Evolutionary conservation across 1,139 yeast genomes (phyloP), one percentile per base, ranked within the genome.

Genomic region (Scheffersomyces quercinus): DNA sequence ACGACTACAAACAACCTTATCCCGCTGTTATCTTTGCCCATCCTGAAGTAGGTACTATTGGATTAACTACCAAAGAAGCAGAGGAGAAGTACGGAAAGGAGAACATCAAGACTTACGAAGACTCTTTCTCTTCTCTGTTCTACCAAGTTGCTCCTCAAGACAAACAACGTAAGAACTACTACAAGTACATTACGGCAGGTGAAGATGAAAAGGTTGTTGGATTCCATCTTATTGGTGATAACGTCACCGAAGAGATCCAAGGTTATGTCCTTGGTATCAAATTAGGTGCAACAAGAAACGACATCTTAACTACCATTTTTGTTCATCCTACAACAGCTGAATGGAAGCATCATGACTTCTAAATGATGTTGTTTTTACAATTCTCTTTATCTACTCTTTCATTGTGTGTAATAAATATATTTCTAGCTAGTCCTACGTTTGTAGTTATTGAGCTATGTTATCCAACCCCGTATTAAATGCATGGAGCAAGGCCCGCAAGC

Each of bases 241-340:
- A 31, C n/a, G 35, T 14, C n/a, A 31, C 35, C 12, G 35, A 31
- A 31, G 35, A 31, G 35, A 31, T 31, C 8, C 35, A 31, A 14
- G 35, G 35, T 6, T 31, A 31, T 14, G 35, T 31, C 20, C 35
- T 31, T 31, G 35, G 24, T 6, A 15, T 31, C n/a, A 31, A 31
- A 6, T 20, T 31, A 15, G 35, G 35, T 7, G 35, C 35, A n/a
- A 31, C 35, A 10, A 75, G 88, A 46, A 67, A 66, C 39, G 79
- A 83, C n/a, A 69, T 85, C n/a, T 67, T 84, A 52, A 73, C 75
- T 39, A 85, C 88, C 0, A 62, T 88, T 28, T 73, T 74, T 45
- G 88, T 31, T 6, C 35, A 31, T n/a, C 35, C 35, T 10, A 31
- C 35, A 14, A 13, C 20, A 10, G 35, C 35, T 7, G 35, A 31